Percentiles rank a stretch among this genome's conserved stretches.
phyloP scores from a whole-genome alignment of 345 rosid species.

The Eucalyptus sp. region DNA sequence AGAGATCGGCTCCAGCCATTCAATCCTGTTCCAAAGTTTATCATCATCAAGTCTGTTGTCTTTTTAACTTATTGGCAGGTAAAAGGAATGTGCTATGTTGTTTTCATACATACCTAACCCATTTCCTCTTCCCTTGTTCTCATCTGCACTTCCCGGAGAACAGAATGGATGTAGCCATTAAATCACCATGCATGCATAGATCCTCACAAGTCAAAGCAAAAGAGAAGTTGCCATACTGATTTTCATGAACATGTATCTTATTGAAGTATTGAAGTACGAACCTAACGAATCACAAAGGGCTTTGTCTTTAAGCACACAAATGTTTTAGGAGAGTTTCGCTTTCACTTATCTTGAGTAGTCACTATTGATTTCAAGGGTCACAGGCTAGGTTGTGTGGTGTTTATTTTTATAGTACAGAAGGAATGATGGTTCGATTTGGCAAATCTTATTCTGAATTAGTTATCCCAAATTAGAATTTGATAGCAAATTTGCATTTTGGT shows the following conservation, averaged over 20 bases:
- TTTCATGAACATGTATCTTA: neutral
- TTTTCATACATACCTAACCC: neutral
- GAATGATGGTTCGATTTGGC: neutral
- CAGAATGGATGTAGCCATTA: neutral
- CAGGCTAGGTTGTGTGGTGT: neutral
- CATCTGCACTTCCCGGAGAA: neutral
- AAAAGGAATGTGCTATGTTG: neutral
- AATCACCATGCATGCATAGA: neutral
- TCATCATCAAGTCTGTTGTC: constrained; percentile 92
- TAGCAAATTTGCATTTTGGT: neutral
- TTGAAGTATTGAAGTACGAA: neutral
- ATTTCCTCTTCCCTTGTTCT: neutral
- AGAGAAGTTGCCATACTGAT: neutral
- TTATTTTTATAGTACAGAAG: neutral
- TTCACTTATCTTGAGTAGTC: neutral
- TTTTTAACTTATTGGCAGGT: constrained; percentile 99
- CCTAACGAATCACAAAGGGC: neutral
- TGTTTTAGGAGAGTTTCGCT: neutral
- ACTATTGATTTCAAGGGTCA: neutral
- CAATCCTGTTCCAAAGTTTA: constrained; percentile 96
- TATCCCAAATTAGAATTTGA: neutral
- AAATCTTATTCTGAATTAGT: neutral
- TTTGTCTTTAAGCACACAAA: neutral
- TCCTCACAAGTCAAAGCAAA: neutral
- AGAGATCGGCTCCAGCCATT: constrained; percentile 96